Percentiles rank a stretch among this genome's conserved stretches.
Evolutionary conservation across 371 early-diverging fungal species (phyloP).

Genomic region (Cokeromyces recurvatus): DNA sequence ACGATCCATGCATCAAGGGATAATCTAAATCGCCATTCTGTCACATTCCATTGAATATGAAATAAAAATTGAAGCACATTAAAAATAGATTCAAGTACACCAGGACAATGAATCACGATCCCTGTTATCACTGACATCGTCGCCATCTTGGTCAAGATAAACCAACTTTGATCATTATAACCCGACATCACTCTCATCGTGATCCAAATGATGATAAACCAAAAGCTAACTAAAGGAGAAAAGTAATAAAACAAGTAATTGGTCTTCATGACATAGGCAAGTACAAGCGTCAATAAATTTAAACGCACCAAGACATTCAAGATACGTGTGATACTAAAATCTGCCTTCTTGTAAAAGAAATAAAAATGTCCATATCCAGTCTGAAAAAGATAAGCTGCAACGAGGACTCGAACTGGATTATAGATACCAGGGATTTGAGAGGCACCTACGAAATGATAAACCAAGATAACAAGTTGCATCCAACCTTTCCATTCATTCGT

Average conservation of each 20-base stretch:
- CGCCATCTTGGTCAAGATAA: slow-evolving; percentile 49
- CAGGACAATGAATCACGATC: slow-evolving; percentile 35
- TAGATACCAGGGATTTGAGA: slow-evolving; percentile 47
- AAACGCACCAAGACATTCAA: slow-evolving; percentile 60
- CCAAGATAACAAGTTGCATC: slow-evolving; percentile 78
- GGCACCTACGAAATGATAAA: slow-evolving; percentile 69
- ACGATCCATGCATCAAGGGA: slow-evolving; percentile 59
- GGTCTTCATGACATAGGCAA: slow-evolving; percentile 64
- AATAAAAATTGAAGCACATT: slow-evolving; percentile 26
- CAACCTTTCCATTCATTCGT: slow-evolving; percentile 88
- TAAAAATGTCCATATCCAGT: slow-evolving; percentile 77
- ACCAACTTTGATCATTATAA: slow-evolving; percentile 37
- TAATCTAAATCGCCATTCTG: slow-evolving; percentile 66
- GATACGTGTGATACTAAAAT: slow-evolving; percentile 58
- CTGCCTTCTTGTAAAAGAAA: slow-evolving; percentile 65
- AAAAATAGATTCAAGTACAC: slow-evolving; percentile 41
- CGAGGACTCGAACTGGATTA: slow-evolving; percentile 64
- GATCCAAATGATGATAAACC: slow-evolving; percentile 63
- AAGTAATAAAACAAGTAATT: slow-evolving; percentile 73
- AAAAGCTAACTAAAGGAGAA: slow-evolving; percentile 68
- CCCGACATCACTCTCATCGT: slow-evolving; percentile 54
- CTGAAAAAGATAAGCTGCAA: slow-evolving; percentile 75
- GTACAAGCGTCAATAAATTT: slow-evolving; percentile 61
- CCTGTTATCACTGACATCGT: slow-evolving; percentile 34
- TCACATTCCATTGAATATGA: slow-evolving; percentile 52